A percentile compares a stretch with the other conserved stretches of the same genome.
These are phyloP conservation scores for Hygrocybe coccinea DNA, from an alignment of 768 basidiomycete genomes.

Conservation along the genomic window DNA sequence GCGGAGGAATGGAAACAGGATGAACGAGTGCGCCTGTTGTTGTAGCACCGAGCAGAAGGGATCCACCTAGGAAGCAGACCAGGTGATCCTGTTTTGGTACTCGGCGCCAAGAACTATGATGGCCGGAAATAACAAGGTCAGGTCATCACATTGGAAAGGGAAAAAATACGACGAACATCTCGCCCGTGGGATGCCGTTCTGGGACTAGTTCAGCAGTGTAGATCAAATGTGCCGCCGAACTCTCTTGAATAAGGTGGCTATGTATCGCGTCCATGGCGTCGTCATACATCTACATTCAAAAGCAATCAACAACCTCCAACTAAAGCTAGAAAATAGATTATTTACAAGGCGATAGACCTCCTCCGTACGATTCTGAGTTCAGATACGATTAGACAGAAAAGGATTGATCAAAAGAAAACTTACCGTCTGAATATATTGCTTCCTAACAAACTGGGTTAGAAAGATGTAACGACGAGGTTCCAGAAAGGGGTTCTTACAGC, in stretches of 20 bases:
- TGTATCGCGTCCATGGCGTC: slow-evolving; percentile 81
- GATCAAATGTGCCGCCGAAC: slow-evolving; percentile 51
- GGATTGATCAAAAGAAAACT: slow-evolving; percentile 5
- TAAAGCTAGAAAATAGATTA: background rate
- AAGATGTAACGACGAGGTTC: background rate
- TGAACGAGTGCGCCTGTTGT: slow-evolving; percentile 50
- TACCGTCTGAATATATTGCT: slow-evolving; percentile 82
- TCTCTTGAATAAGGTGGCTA: slow-evolving; percentile 63
- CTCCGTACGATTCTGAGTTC: slow-evolving; percentile 63
- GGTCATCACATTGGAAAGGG: background rate
- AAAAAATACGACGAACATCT: slow-evolving; percentile 34
- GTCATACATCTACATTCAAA: slow-evolving; percentile 72
- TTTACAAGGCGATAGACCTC: slow-evolving; percentile 66
- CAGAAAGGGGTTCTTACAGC: slow-evolving; percentile 43
- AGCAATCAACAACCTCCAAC: background rate
- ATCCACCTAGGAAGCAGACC: slow-evolving; percentile 91
- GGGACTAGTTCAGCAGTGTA: slow-evolving; percentile 84
- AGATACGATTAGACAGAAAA: background rate
- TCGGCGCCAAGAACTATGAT: slow-evolving; percentile 63
- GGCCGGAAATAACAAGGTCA: slow-evolving; percentile 1
- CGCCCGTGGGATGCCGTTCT: slow-evolving; percentile 36
- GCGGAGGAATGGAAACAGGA: slow-evolving; percentile 64
- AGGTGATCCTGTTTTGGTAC: slow-evolving; percentile 92
- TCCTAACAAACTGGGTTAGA: slow-evolving; percentile 33
- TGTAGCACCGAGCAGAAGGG: slow-evolving; percentile 85